Evolutionary conservation across 108 stramenopile species (phyloP), one percentile per base, ranked within the genome.

Genomic region (Parietichytrium sp.): DNA sequence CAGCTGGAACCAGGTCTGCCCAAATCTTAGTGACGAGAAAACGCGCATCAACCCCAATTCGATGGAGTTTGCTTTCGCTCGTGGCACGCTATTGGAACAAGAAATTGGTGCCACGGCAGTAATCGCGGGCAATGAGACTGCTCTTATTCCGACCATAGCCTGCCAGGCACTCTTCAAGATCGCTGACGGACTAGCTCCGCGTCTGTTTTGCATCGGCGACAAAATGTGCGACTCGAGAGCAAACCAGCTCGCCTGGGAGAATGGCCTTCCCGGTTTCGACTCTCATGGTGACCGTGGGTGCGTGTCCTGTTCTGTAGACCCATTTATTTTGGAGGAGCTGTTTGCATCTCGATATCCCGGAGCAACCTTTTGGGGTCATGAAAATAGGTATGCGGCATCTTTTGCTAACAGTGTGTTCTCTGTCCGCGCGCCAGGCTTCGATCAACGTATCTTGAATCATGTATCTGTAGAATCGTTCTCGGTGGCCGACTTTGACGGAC

Each of bases 231-330:
- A 72, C 38, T 72, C 61, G 23, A 45, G 36, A 18, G 20, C 36
- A 16, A 42, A 72, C 6, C 38, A n/a, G 10, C 10, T 72, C 38
- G 61, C 61, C 8, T 72, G 61, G 61, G 38, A 72, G 23, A 42
- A 33, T 7, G 61, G 61, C 16, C 38, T 72, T 42, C 61, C 61
- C 23, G 61, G 61, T 42, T 42, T 72, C 42, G 61, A 72, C 20
- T 12, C 23, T 6, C 61, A 72, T 25, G 61, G 61, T 7, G 61
- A 72, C 20, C 38, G 38, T 31, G 61, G 61, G 13, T 72, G 61
- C 3, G 45, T 72, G 0, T 72, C 61, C 8, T 72, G 61, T 25
- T 33, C 61, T 12, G 61, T 72, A 38, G 61, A 72, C 3, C 61
- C 61, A 3, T 72, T 23, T 27, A 27, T 20, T 7, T 42, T 72